phyloP scores from a whole-genome alignment of 352 stramenopile genomes.

The Globisporangium paddicum region DNA sequence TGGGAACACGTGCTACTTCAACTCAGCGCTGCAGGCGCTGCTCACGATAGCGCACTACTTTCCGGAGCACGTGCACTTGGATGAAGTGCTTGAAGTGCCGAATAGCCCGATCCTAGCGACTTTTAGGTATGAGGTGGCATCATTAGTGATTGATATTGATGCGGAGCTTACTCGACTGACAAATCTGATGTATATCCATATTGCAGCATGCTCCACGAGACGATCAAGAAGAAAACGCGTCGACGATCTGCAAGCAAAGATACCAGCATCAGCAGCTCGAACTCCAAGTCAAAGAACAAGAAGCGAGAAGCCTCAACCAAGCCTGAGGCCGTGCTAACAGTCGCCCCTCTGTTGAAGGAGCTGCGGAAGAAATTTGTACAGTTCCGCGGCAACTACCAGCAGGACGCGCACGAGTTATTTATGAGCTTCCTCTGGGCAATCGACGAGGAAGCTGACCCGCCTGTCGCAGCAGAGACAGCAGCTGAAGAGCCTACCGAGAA shows the following conservation, averaged over 20 bases:
- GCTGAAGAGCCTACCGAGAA: neutral
- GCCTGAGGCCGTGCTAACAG: slow-evolving; percentile 42
- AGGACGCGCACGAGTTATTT: slow-evolving; percentile 97
- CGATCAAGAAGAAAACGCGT: slow-evolving; percentile 45
- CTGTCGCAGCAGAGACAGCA: slow-evolving; percentile 3
- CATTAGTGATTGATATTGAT: neutral
- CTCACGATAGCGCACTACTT: slow-evolving; percentile 85
- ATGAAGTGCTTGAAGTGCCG: slow-evolving; percentile 53
- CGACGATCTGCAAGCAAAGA: slow-evolving; percentile 16
- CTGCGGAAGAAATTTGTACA: slow-evolving; percentile 84
- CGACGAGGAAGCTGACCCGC: slow-evolving; percentile 64
- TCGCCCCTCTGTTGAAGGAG: slow-evolving; percentile 57
- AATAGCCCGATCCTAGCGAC: slow-evolving; percentile 87
- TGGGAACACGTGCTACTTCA: slow-evolving; percentile 95
- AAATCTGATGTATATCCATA: slow-evolving; percentile 1
- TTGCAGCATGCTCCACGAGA: slow-evolving; percentile 50
- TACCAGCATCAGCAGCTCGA: neutral
- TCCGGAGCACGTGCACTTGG: slow-evolving; percentile 40
- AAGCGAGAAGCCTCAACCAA: slow-evolving; percentile 16
- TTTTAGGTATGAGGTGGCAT: slow-evolving; percentile 35
- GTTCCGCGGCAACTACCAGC: slow-evolving; percentile 94
- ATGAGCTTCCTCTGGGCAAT: slow-evolving; percentile 90
- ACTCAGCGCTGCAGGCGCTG: slow-evolving; percentile 87
- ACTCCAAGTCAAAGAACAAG: slow-evolving; percentile 15
- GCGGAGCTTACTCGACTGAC: neutral